phyloP scores from a whole-genome alignment of 2,329 filamentous ascomycete species.

The Trichoderma sp. region DNA sequence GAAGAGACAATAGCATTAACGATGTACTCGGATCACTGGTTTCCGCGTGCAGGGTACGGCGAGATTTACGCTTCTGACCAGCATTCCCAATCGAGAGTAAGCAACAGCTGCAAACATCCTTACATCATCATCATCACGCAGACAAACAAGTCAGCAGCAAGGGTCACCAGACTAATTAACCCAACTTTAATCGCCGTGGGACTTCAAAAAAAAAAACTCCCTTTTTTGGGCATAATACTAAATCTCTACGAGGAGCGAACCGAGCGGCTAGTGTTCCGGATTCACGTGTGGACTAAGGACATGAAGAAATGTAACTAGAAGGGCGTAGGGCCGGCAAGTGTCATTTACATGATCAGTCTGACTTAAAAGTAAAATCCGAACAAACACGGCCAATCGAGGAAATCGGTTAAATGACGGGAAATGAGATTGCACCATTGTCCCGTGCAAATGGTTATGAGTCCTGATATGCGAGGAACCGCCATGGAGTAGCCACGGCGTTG shows the following conservation, averaged over 20 bases:
- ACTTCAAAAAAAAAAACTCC: neutral
- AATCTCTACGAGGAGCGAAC: neutral
- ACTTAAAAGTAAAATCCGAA: neutral
- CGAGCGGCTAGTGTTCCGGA: neutral
- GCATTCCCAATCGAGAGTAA: neutral
- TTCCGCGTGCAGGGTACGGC: neutral
- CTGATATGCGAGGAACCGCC: neutral
- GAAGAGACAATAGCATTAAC: neutral
- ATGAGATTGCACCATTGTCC: neutral
- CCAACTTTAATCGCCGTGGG: neutral
- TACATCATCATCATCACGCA: neutral
- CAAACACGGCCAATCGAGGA: neutral
- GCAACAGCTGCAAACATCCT: neutral
- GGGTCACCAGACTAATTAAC: neutral
- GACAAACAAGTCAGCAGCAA: neutral
- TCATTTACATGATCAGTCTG: neutral
- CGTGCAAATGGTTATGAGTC: accelerated
- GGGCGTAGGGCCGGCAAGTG: neutral
- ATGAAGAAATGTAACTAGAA: neutral
- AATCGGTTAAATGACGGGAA: neutral
- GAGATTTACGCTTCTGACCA: neutral
- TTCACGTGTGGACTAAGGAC: neutral
- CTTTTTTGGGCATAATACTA: neutral
- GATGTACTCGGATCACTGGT: neutral
- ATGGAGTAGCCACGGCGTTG: neutral